Base-by-base conservation (phyloP, 148 eudicot genomes). In the Vaccinium vitisidaea region DNA sequence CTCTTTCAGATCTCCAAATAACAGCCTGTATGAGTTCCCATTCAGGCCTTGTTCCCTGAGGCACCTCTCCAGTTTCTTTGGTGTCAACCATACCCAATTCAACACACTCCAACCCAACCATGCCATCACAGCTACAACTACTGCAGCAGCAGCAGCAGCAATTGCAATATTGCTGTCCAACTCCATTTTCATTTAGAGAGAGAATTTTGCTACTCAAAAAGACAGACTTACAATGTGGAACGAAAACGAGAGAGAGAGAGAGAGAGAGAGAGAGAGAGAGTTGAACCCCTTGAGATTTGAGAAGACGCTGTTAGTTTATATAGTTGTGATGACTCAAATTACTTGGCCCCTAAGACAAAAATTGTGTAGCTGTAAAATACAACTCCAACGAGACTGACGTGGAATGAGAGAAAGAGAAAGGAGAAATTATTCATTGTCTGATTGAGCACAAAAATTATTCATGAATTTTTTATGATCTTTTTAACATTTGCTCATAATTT, bases 1-100 rank as follows among this genome's bases (percentile, higher is more conserved):
- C 23, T 87, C 88, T 84, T 84, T 84, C 2, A 27, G 0, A 23
- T 83, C 88, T n/a, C 88, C 88, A 49, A 46, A 83, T 10, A 83
- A 73, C n/a, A 83, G 71, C 55, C 52, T 58, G 61, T 86, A 86
- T 9, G 85, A 58, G 74, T 30, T 86, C 23, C 86, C 88, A 1
- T 21, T 54, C 18, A 86, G 32, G 36, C 88, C 88, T 83, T 86
- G 86, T 3, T 74, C 36, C 54, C 85, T 80, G n/a, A 84, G 86
- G 39, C 25, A 2, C 73, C 79, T 87, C 71, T 87, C 88, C 13
- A 87, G 71, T 48, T 39, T 84, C 82, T 67, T 80, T 19, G 88
- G 88, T 77, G 54, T 80, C 10, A 84, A 11, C 88, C 88, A 87
- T 2, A 63, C 77, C 86, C 63, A 80, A 53, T 80, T 16, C 19